Base-by-base conservation (phyloP, 768 basidiomycete genomes). In the Boletus fagicola region DNA sequence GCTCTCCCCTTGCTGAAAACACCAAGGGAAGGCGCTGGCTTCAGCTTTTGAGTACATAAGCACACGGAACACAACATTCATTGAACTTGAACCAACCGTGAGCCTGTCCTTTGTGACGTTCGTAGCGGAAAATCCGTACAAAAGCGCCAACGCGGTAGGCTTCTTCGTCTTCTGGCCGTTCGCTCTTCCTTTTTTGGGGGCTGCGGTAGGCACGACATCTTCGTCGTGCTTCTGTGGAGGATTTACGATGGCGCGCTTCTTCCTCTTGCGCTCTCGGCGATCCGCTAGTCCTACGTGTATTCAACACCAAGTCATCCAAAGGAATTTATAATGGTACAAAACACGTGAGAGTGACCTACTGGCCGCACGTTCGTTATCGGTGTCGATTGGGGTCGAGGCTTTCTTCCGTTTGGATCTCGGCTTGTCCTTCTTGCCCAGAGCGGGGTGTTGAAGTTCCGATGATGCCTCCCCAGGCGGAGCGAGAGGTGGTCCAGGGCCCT, bases 221-320 rank as follows among this genome's bases (percentile, higher is more conserved):
- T 48, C 52, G 40, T 54, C 57, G 51, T 56, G 58, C 49, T 61
- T 58, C 35, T 56, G 58, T 22, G 56, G 44, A 30, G 64, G 57
- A 39, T 75, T 67, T 38, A 85, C 76, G 38, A 87, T 83, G 3
- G 77, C 79, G 22, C 80, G 80, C 64, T 83, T 88, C 24, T 72
- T 71, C 52, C 82, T 80, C 68, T 86, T 85, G 45, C 83, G 78
- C 58, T 88, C 82, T 15, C 86, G 81, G 28, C 90, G 81, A 60
- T 86, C 85, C 12, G 78, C 74, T 13, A 88, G 71, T 53, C 88
- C 89, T 92, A 42, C 24, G 22, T 12, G 26, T 26, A 15, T 43
- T 24, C 33, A 4, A 22, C 51, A 3, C 24, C 30, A 38, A 35
- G 33, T 58, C 24, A 42, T 28, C 45, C 46, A 49, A 28, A 5